Base-by-base conservation (phyloP, 2,329 filamentous ascomycete genomes). In the Penicillium paneum region DNA sequence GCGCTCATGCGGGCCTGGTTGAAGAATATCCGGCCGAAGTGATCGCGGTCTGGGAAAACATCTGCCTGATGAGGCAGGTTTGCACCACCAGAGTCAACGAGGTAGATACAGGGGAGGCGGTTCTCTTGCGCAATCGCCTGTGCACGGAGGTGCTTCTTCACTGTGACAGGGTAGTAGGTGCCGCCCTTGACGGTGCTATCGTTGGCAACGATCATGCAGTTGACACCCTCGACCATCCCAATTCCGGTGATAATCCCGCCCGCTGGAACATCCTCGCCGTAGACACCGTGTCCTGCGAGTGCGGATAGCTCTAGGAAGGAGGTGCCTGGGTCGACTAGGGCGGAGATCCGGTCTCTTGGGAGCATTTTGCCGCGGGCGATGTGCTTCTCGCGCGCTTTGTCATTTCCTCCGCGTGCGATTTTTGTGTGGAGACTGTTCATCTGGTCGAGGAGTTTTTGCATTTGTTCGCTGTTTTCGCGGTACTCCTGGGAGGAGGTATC, bases 151-250 rank as follows among this genome's bases (percentile, higher is more conserved):
- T 97, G 94, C 80, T 99, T 99, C 79, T 97, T 97, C 55, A 97
- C 90, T 0, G 93, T 99, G 64, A 97, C 91, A 1, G 93, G 93
- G 70, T 93, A 97, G 76, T 99, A 99, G 1, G 93, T 96, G 24
- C 93, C 93, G 49, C 93, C 93, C 77, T 97, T 99, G 68, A 97
- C 93, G 17, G 93, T 97, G 77, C 90, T 95, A 71, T 97, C 93
- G 71, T 97, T 97, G 54, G 91, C 92, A 46, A 97, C 89, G 64
- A 97, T 89, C 77, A 97, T 88, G 73, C 93, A 97, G 38, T 86
- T 88, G 26, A 96, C 91, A 13, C 93, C 93, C 70, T 94, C 89
- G 26, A 99, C 89, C 2, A 89, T 88, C 3, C 93, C 93, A 49
- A 97, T 85, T 1, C 93, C 94, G 0, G 94, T 95, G 55, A 99